Conservation (phyloP, 495 filamentous ascomycete species). For the Chaetomium tenue region DNA sequence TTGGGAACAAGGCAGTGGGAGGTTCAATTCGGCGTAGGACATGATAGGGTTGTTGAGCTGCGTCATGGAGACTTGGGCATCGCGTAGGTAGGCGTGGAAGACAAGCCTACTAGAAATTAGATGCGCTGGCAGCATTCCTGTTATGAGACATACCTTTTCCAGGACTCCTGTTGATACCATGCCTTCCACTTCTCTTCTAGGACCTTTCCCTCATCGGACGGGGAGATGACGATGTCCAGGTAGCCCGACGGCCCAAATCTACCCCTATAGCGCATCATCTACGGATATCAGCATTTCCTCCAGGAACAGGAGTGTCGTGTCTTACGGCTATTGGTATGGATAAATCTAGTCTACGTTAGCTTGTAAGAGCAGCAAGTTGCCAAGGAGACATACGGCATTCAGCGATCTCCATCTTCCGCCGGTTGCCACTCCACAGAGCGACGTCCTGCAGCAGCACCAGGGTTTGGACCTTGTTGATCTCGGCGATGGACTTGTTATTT, state of each 20-base stretch:
- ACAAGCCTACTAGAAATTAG: constrained; percentile 44
- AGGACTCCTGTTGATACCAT: constrained; percentile 58
- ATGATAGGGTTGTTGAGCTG: constrained; percentile 57
- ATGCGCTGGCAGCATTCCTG: background rate
- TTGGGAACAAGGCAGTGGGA: constrained; percentile 56
- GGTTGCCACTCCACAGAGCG: constrained; percentile 65
- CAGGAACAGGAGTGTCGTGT: background rate
- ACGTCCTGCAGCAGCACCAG: constrained; percentile 56
- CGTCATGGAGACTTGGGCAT: constrained; percentile 58
- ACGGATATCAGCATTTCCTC: constrained; percentile 13
- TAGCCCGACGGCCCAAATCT: constrained; percentile 51
- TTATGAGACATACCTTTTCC: constrained; percentile 45
- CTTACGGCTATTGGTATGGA: constrained; percentile 31
- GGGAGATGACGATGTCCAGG: constrained; percentile 41
- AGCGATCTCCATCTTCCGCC: constrained; percentile 66
- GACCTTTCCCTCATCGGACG: constrained; percentile 47
- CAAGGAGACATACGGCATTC: constrained; percentile 48
- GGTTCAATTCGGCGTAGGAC: constrained; percentile 62
- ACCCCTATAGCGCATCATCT: constrained; percentile 49
- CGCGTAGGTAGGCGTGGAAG: constrained; percentile 57
- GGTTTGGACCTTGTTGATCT: constrained; percentile 56
- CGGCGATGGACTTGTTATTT: constrained; percentile 55
- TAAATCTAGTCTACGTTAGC: constrained; percentile 26
- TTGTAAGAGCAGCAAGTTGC: background rate
- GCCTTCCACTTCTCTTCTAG: constrained; percentile 58